Conservation (phyloP, 768 basidiomycete genomes). For the Psilocybe azurescens region DNA sequence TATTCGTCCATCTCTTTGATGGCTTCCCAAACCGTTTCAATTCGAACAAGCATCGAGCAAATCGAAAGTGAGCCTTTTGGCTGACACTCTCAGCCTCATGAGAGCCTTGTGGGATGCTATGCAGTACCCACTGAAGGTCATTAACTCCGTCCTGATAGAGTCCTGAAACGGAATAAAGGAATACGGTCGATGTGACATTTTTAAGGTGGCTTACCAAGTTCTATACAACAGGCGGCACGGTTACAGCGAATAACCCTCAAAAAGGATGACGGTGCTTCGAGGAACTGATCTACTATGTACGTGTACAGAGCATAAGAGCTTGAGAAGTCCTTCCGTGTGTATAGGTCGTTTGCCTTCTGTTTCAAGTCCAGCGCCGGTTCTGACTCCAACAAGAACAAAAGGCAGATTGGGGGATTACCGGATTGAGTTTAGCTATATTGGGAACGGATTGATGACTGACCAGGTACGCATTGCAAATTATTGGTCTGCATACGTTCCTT, state of each 20-base stretch:
- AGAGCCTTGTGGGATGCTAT: background rate
- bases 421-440: background rate
- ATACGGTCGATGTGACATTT: background rate
- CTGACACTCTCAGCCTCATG: background rate
- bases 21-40: slow-evolving; percentile 19
- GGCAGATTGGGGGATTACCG: background rate
- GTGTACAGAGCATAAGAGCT: slow-evolving; percentile 14
- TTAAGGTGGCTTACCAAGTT: slow-evolving; percentile 11
- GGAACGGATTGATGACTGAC: background rate
- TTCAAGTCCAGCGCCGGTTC: slow-evolving; percentile 13
- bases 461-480: background rate
- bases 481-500: background rate
- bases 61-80: slow-evolving; percentile 20
- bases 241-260: slow-evolving; percentile 15
- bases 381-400: background rate
- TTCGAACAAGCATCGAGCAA: slow-evolving; percentile 21
- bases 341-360: slow-evolving; percentile 16
- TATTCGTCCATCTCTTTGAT: slow-evolving; percentile 17
- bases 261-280: slow-evolving; percentile 3
- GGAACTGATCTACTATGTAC: slow-evolving; percentile 13
- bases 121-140: slow-evolving; percentile 15
- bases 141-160: slow-evolving; percentile 14
- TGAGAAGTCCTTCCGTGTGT: slow-evolving; percentile 9
- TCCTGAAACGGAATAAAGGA: slow-evolving; percentile 3
- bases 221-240: slow-evolving; percentile 20